Percentiles rank a stretch among this genome's conserved stretches.
phyloP scores from a whole-genome alignment of 495 filamentous ascomycete species.

The Xeromyces bisporus region DNA sequence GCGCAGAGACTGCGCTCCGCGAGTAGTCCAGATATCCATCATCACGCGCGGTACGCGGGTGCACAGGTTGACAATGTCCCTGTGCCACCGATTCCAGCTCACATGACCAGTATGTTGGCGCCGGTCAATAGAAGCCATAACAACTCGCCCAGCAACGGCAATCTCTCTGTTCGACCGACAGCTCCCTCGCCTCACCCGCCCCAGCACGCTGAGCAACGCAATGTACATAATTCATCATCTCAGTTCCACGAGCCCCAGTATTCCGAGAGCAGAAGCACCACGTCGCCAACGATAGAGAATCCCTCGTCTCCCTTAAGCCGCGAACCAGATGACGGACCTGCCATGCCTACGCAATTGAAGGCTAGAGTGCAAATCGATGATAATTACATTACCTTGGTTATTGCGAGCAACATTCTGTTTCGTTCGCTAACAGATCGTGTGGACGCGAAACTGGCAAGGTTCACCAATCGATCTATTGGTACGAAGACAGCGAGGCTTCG shows the following conservation, averaged over 20 bases:
- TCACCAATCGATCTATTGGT: conserved; percentile 63
- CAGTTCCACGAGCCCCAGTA: conserved; percentile 27
- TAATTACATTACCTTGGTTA: conserved; percentile 78
- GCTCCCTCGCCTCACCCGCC: conserved; percentile 24
- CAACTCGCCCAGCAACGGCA: conserved; percentile 40
- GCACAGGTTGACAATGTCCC: conserved; percentile 49
- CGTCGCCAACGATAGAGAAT: conserved; percentile 17
- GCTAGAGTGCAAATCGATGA: conserved; percentile 80
- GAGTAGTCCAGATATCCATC: conserved; percentile 51
- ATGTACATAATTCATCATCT: conserved; percentile 12
- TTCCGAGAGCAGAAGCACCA: conserved; percentile 11
- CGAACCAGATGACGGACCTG: conserved; percentile 20
- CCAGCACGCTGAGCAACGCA: conserved; percentile 10
- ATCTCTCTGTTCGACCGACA: conserved; percentile 29
- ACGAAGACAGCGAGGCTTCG: conserved; percentile 63
- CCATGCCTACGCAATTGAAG: conserved; percentile 57
- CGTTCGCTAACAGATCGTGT: conserved; percentile 90
- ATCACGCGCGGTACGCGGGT: conserved; percentile 33
- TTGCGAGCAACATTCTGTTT: conserved; percentile 82
- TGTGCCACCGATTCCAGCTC: conserved; percentile 42
- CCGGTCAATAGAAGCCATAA: conserved; percentile 52
- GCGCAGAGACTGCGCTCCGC: conserved; percentile 48
- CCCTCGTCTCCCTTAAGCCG: conserved; percentile 22
- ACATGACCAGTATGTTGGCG: conserved; percentile 39
- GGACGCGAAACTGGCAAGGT: conserved; percentile 76